Evolutionary conservation across 2,329 filamentous ascomycete species (phyloP).

Genomic region (Neobulgaria alba): DNA sequence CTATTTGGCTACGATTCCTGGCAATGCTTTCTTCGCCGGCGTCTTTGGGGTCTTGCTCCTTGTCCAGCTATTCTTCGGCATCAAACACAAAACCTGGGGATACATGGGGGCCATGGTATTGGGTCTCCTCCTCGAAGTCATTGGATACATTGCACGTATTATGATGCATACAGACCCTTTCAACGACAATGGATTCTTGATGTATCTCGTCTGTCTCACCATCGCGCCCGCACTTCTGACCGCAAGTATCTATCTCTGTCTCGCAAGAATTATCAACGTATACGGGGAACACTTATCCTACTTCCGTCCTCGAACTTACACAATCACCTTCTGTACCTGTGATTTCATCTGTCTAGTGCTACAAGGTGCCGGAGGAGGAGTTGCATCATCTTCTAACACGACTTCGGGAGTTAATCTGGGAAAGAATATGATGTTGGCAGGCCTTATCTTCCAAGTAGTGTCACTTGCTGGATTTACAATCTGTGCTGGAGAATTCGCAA

Average conservation of each 20-base stretch:
- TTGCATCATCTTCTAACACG: slow-evolving; percentile 40
- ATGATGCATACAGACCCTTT: slow-evolving; percentile 46
- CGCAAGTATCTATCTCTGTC: slow-evolving; percentile 50
- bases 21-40: slow-evolving; percentile 45
- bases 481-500: slow-evolving; percentile 5
- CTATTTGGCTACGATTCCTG: slow-evolving; percentile 47
- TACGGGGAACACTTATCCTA: slow-evolving; percentile 42
- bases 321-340: slow-evolving; percentile 38
- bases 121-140: slow-evolving; percentile 41
- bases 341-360: slow-evolving; percentile 50
- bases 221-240: slow-evolving; percentile 42
- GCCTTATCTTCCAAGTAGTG: slow-evolving; percentile 33
- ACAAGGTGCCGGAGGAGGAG: slow-evolving; percentile 48
- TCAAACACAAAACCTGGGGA: slow-evolving; percentile 46
- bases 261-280: slow-evolving; percentile 46
- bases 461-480: slow-evolving; percentile 26
- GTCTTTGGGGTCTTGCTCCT: slow-evolving; percentile 39
- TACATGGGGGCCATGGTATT: slow-evolving; percentile 41
- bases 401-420: slow-evolving; percentile 17
- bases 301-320: slow-evolving; percentile 41
- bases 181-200: slow-evolving; percentile 44
- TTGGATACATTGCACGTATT: slow-evolving; percentile 45
- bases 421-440: slow-evolving; percentile 33
- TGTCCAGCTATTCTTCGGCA: slow-evolving; percentile 36
- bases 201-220: slow-evolving; percentile 47